Conservation (phyloP, 2,329 filamentous ascomycete species). For the Dactylonectria macrodidyma region DNA sequence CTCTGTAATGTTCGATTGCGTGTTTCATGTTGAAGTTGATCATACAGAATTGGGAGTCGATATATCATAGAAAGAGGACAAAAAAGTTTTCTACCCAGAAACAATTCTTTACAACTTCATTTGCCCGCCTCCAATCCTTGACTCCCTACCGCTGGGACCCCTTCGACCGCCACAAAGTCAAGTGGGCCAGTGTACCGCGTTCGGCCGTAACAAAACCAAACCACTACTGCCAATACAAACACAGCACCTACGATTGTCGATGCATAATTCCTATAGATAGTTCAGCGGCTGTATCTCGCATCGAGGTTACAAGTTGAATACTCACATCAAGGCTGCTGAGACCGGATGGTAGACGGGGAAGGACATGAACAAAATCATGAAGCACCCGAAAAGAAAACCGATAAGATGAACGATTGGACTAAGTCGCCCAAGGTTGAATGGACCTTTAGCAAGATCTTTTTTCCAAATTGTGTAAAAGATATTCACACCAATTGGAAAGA, state of each 20-base stretch:
- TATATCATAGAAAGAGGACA: too few relatives aligned
- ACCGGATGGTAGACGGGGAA: conserved; percentile 24
- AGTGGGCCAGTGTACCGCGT: conserved; percentile 3
- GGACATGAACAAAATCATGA: conserved; percentile 30
- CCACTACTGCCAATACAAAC: conserved; percentile 4
- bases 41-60: too few relatives aligned
- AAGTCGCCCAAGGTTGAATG: conserved; percentile 17
- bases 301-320: neutral
- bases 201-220: conserved; percentile 9
- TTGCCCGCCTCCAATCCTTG: conserved; percentile 6
- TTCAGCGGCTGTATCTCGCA: neutral
- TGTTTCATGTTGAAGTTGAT: too few relatives aligned
- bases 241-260: conserved; percentile 17
- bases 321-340: conserved; percentile 22
- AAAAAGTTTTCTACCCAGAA: neutral
- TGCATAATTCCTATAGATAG: conserved; percentile 21
- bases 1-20: too few relatives aligned
- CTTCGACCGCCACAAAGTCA: conserved; percentile 5
- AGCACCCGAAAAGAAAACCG: conserved; percentile 23
- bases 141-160: neutral
- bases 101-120: neutral
- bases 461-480: conserved; percentile 23
- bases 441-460: conserved; percentile 16
- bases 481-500: conserved; percentile 23
- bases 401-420: conserved; percentile 1